Conservation (phyloP, 1,284 basidiomycete species). For the Microbotryum intermedium region DNA sequence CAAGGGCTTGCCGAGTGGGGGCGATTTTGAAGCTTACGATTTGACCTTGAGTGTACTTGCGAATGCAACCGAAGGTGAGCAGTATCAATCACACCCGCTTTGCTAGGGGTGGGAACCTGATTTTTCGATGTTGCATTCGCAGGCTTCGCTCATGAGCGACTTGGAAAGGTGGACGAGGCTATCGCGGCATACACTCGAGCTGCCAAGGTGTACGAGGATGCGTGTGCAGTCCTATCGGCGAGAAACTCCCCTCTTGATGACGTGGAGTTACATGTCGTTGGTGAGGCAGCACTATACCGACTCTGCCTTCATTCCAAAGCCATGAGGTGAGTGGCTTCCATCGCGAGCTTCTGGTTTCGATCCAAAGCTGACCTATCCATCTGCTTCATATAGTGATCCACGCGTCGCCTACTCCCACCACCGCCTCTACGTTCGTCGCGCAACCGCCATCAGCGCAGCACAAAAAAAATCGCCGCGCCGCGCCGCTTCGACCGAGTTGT, state of each 20-base stretch:
- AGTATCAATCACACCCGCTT: background rate
- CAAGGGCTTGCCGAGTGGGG: background rate
- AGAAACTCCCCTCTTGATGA: constrained; percentile 3
- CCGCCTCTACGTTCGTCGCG: background rate
- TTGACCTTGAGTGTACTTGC: constrained; percentile 17
- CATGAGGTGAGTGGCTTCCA: background rate
- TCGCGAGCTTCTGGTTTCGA: background rate
- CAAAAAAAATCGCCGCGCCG: too few species aligned
- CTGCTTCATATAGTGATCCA: background rate
- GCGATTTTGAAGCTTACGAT: constrained; percentile 15
- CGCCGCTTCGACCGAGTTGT: background rate
- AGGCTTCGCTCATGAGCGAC: constrained; percentile 11
- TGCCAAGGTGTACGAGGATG: constrained; percentile 5
- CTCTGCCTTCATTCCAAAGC: background rate
- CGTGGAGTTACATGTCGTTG: constrained; percentile 12
- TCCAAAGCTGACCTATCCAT: background rate
- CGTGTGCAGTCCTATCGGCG: background rate
- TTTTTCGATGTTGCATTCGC: background rate
- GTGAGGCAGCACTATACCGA: constrained; percentile 13
- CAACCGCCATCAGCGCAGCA: too few species aligned
- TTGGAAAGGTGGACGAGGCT: background rate
- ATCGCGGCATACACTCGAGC: constrained; percentile 4
- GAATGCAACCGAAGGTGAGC: constrained; percentile 11
- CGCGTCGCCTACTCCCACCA: constrained; percentile 5
- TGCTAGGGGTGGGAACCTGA: background rate